These are phyloP conservation scores for Sclerotinia sclerotiorum DNA, from an alignment of 2,329 filamentous ascomycete genomes.

Conservation along the genomic window DNA sequence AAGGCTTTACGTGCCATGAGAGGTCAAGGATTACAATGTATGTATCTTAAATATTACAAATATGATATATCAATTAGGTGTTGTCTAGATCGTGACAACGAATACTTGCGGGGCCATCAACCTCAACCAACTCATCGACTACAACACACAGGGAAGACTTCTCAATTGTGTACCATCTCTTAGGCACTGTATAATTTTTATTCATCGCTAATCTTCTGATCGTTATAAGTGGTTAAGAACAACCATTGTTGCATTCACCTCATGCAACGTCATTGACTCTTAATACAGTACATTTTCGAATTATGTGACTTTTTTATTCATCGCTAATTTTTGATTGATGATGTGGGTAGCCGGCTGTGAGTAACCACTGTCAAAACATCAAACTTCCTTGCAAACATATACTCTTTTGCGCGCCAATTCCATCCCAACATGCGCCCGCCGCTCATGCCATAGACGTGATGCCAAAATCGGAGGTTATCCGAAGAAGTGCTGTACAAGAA, in stretches of 20 bases:
- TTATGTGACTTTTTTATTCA: slow-evolving; percentile 1
- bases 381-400: slow-evolving; percentile 16
- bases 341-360: neutral
- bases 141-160: neutral
- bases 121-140: slow-evolving; percentile 5
- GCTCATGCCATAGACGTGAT: slow-evolving; percentile 19
- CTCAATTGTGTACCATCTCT: neutral
- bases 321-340: slow-evolving; percentile 8
- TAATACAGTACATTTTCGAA: neutral
- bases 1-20: neutral
- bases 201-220: too few relatives aligned
- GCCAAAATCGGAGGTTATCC: slow-evolving; percentile 9
- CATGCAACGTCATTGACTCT: neutral
- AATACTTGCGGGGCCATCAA: slow-evolving; percentile 2
- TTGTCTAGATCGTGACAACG: slow-evolving; percentile 9
- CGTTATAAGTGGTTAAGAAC: neutral
- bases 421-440: slow-evolving; percentile 10
- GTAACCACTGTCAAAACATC: slow-evolving; percentile 14
- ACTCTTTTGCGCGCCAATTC: slow-evolving; percentile 12
- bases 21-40: neutral
- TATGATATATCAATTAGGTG: neutral
- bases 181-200: neutral
- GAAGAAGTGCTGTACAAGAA: slow-evolving; percentile 18
- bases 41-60: neutral
- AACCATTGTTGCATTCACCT: neutral